phyloP scores from a whole-genome alignment of 768 basidiomycete genomes.

The Lyophyllum atratum region DNA sequence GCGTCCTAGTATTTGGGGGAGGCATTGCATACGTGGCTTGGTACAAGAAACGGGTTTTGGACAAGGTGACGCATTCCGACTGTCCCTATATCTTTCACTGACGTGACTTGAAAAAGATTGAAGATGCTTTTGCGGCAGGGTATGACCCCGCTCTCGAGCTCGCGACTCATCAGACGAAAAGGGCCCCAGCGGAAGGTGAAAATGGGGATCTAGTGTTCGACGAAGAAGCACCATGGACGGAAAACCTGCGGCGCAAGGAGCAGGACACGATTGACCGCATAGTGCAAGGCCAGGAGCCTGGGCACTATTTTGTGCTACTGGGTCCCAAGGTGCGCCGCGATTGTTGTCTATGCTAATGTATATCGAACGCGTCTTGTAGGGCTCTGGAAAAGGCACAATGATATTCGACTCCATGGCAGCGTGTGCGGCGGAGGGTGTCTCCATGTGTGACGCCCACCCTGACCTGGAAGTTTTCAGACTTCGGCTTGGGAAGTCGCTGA shows the following conservation, averaged over 20 bases:
- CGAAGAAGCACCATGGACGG: slow-evolving; percentile 48
- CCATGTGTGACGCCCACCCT: slow-evolving; percentile 82
- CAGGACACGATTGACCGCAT: slow-evolving; percentile 79
- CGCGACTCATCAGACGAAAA: slow-evolving; percentile 46
- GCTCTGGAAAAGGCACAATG: slow-evolving; percentile 85
- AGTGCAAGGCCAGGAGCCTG: slow-evolving; percentile 69
- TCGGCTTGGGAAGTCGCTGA: slow-evolving; percentile 81
- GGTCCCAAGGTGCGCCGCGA: slow-evolving; percentile 65
- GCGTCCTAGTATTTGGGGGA: slow-evolving; percentile 58
- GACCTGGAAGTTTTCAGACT: slow-evolving; percentile 87
- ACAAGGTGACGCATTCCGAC: slow-evolving; percentile 52
- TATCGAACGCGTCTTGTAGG: slow-evolving; percentile 37
- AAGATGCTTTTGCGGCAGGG: slow-evolving; percentile 73
- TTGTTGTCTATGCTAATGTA: slow-evolving; percentile 1
- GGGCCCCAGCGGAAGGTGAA: slow-evolving; percentile 29
- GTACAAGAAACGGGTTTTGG: slow-evolving; percentile 83
- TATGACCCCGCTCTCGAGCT: slow-evolving; percentile 85
- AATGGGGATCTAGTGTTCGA: slow-evolving; percentile 31
- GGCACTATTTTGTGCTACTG: slow-evolving; percentile 76
- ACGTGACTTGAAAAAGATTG: slow-evolving; percentile 51
- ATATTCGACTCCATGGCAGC: slow-evolving; percentile 79
- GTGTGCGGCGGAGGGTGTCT: slow-evolving; percentile 68
- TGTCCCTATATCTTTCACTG: not conserved
- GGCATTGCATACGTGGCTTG: slow-evolving; percentile 73
- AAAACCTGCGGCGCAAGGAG: slow-evolving; percentile 71